Conservation (phyloP, 345 rosid species). For the Isatis tinctoria region DNA sequence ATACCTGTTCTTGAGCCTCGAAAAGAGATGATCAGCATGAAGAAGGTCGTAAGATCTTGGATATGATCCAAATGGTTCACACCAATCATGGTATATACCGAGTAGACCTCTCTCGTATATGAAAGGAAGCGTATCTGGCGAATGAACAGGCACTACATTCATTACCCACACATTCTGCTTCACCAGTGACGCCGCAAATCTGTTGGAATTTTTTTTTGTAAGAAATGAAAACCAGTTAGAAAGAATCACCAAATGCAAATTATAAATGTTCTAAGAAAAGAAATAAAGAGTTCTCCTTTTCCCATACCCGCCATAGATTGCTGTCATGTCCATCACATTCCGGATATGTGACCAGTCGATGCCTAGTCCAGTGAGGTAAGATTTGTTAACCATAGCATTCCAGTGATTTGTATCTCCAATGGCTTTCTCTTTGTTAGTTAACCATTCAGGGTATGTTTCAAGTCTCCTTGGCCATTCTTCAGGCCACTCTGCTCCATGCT, state of each 20-base stretch:
- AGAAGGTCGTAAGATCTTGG: constrained; percentile 96
- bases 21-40: constrained; percentile 94
- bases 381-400: constrained; percentile 72
- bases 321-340: constrained; percentile 95
- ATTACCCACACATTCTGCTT: constrained; percentile 85
- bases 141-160: constrained; percentile 86
- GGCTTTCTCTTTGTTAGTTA: constrained; percentile 57
- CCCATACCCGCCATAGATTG: constrained; percentile 91
- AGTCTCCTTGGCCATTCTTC: constrained; percentile 97
- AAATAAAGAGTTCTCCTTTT: not conserved
- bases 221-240: not conserved
- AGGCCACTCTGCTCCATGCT: constrained; percentile 97
- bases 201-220: constrained; percentile 22
- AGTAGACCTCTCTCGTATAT: constrained; percentile 77
- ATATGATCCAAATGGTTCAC: constrained; percentile 82
- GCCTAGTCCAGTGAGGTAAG: constrained; percentile 80
- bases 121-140: constrained; percentile 89
- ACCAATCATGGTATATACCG: constrained; percentile 96
- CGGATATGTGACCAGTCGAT: constrained; percentile 80
- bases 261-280: not conserved
- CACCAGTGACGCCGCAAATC: constrained; percentile 84
- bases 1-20: constrained; percentile 89
- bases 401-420: constrained; percentile 63
- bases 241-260: not conserved
- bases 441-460: constrained; percentile 94